Conservation (phyloP, 305 asterid genomes). For the Plantago coronopus region DNA sequence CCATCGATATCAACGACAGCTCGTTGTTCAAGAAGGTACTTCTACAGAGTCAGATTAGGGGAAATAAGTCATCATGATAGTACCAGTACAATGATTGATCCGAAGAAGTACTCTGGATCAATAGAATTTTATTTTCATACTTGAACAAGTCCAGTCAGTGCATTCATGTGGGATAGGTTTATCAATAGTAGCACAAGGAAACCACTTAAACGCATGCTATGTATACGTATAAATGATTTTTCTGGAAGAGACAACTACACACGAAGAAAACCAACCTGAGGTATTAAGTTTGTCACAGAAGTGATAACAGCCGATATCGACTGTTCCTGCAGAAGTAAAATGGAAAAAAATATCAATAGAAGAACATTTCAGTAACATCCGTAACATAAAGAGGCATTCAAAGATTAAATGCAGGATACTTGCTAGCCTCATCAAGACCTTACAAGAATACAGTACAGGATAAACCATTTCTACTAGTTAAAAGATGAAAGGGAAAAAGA, state of each 20-base stretch:
- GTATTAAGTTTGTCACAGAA: conserved; percentile 92
- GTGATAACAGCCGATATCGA: conserved; percentile 88
- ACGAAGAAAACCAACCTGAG: conserved; percentile 62
- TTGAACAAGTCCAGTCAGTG: not conserved
- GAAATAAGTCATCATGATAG: conserved; percentile 19
- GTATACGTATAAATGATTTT: not conserved
- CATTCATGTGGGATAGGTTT: no score
- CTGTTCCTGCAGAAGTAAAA: conserved; percentile 64
- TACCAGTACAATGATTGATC: conserved; percentile 11
- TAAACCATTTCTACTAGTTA: conserved; percentile 13
- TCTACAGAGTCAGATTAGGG: conserved; percentile 40
- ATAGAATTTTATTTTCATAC: conserved; percentile 16
- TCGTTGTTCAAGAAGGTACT: conserved; percentile 88
- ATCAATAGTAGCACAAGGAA: no score
- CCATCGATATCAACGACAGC: conserved; percentile 90
- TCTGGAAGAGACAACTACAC: conserved; percentile 7
- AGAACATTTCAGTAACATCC: conserved; percentile 6
- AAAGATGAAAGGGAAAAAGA: not conserved
- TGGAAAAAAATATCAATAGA: conserved; percentile 6
- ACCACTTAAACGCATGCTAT: not conserved
- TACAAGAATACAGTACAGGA: conserved; percentile 12
- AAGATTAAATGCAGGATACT: conserved; percentile 5
- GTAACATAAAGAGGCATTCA: conserved; percentile 3
- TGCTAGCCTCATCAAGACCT: conserved; percentile 5
- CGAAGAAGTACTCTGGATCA: conserved; percentile 3